Evolutionary conservation across 1,284 basidiomycete species (phyloP).

Genomic region (Papiliotrema fonsecae): DNA sequence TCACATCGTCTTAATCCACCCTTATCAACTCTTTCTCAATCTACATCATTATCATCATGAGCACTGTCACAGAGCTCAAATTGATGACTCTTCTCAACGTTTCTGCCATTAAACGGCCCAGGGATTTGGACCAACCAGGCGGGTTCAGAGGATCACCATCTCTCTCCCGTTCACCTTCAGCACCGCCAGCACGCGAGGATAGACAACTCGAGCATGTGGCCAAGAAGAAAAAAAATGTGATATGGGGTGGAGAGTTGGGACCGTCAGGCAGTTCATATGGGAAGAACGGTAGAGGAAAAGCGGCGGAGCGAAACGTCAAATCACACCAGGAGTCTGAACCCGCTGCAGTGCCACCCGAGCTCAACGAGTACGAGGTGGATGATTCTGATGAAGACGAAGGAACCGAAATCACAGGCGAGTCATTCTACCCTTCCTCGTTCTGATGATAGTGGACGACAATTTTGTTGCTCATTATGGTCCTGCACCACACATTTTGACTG

Average conservation of each 20-base stretch:
- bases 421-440: not conserved
- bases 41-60: slow-evolving; percentile 24
- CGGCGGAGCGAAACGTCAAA: slow-evolving; percentile 11
- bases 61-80: slow-evolving; percentile 61
- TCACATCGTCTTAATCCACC: no score
- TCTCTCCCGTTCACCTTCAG: slow-evolving; percentile 5
- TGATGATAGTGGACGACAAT: slow-evolving; percentile 27
- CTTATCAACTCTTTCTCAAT: not conserved
- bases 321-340: slow-evolving; percentile 11
- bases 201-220: slow-evolving; percentile 14
- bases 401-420: slow-evolving; percentile 4
- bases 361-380: not conserved
- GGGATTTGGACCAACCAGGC: slow-evolving; percentile 47
- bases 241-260: slow-evolving; percentile 45
- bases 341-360: slow-evolving; percentile 12
- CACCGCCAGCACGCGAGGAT: not conserved
- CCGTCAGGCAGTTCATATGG: slow-evolving; percentile 42
- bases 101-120: slow-evolving; percentile 61
- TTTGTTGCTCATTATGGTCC: slow-evolving; percentile 47
- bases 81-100: slow-evolving; percentile 93
- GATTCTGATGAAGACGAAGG: slow-evolving; percentile 8
- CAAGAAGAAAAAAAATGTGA: slow-evolving; percentile 37
- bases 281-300: slow-evolving; percentile 15
- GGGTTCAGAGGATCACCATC: slow-evolving; percentile 53
- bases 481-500: slow-evolving; percentile 26